Percentiles rank a stretch among this genome's conserved stretches.
phyloP scores from a whole-genome alignment of 2,329 filamentous ascomycete genomes.

The Lachnum nothofagi region DNA sequence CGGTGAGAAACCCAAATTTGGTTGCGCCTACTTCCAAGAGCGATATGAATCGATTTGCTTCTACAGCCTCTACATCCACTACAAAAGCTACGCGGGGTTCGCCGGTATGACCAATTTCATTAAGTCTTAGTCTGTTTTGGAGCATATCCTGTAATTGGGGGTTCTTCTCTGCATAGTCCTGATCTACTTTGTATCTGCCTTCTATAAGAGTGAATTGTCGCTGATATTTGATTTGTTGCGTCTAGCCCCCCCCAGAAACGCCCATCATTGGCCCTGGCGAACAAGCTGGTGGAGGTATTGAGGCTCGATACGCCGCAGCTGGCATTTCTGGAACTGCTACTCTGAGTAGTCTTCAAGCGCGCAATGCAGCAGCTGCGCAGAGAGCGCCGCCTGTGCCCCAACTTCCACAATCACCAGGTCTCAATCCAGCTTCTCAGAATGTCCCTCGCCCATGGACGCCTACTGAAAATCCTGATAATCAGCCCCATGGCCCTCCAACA shows the following conservation, averaged over 20 bases:
- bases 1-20: conserved; percentile 17
- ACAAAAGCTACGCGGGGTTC: conserved; percentile 88
- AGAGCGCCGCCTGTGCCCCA: conserved; percentile 49
- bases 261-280: conserved; percentile 69
- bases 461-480: conserved; percentile 79
- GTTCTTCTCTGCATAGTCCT: too few species aligned
- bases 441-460: conserved; percentile 81
- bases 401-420: conserved; percentile 29
- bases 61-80: conserved; percentile 88
- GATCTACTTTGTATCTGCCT: too few species aligned
- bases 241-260: conserved; percentile 77
- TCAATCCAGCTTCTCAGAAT: conserved; percentile 29
- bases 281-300: conserved; percentile 74
- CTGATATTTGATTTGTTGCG: too few species aligned
- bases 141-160: too few species aligned
- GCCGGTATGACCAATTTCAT: conserved; percentile 39
- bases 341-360: conserved; percentile 64
- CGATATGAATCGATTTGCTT: conserved; percentile 60
- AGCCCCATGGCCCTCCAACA: conserved; percentile 82
- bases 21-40: conserved; percentile 29
- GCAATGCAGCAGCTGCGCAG: conserved; percentile 78
- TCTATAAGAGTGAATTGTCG: too few species aligned
- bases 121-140: too few species aligned
- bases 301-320: conserved; percentile 83
- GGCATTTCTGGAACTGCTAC: conserved; percentile 85